Evolutionary conservation across 495 filamentous ascomycete genomes (phyloP).

Genomic region (Rostrohypoxylon terebratum): DNA sequence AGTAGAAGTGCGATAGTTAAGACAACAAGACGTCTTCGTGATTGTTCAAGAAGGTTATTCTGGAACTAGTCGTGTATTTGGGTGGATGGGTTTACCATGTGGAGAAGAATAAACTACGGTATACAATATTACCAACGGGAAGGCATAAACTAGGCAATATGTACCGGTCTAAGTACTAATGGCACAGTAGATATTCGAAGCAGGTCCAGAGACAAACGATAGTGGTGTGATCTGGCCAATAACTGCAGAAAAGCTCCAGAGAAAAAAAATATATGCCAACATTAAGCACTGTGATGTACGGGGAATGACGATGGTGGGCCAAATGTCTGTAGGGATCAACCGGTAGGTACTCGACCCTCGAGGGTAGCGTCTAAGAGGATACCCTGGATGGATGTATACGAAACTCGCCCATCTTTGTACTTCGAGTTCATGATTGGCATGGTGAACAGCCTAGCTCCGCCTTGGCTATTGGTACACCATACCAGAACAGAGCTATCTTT

Average conservation of each 20-base stretch:
- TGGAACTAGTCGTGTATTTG: constrained; percentile 47
- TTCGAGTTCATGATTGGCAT: constrained; percentile 43
- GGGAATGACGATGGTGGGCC: constrained; percentile 47
- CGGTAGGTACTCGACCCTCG: constrained; percentile 46
- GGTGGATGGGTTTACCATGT: constrained; percentile 47
- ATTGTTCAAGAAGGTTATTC: constrained; percentile 37
- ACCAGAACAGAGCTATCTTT: constrained; percentile 36
- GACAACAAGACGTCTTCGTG: constrained; percentile 38
- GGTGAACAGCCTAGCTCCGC: constrained; percentile 39
- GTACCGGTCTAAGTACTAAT: constrained; percentile 38
- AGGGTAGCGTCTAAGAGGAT: constrained; percentile 40
- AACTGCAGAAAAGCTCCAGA: constrained; percentile 41
- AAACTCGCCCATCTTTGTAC: constrained; percentile 43
- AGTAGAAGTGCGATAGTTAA: constrained; percentile 30
- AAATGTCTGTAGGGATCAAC: constrained; percentile 45
- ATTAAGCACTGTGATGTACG: constrained; percentile 47
- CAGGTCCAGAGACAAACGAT: constrained; percentile 39
- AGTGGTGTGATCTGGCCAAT: constrained; percentile 45
- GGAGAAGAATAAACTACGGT: constrained; percentile 44
- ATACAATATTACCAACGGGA: constrained; percentile 44
- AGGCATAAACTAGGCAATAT: constrained; percentile 45
- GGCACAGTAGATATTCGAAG: constrained; percentile 45
- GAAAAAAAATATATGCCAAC: constrained; percentile 42
- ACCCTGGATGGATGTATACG: constrained; percentile 43
- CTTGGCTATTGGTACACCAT: constrained; percentile 44